Evolutionary conservation across 805 yeast genomes (phyloP), one percentile per base, ranked within the genome.

Genomic region (Wickerhamiella sergipiensis): DNA sequence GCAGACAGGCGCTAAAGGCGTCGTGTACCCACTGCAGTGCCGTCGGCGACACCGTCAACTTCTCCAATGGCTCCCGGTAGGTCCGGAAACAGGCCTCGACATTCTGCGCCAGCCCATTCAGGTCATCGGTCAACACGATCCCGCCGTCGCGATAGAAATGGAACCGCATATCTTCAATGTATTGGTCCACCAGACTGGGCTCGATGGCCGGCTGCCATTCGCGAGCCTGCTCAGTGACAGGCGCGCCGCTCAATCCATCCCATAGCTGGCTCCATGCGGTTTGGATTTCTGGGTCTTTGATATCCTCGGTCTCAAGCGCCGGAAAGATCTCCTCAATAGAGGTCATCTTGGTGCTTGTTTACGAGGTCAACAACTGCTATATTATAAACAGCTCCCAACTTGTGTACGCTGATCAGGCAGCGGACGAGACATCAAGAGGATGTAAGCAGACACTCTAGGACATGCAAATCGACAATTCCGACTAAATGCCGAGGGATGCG

Each of bases 301-400:
- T 47, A 12, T 47, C 53, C 9, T 29, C 31, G 2, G 42, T 39
- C 13, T 47, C 48, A 3, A 47, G 40, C 19, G 43, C 45, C 12
- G 46, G 39, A 19, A 51, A 51, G 31, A 51, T 45, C 9, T 51
- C 50, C n/a, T 43, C 46, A 10, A 24, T n/a, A 10, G 46, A 43
- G 33, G 46, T 23, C 46, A 43, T 43, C 19, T 19, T 19, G 44
- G 26, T 5, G 8, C 26, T 5, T 39, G 43, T 39, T 19, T 18
- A 39, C 43, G 13, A 24, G 18, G n/a, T n/a, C n/a, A n/a, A n/a
- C n/a, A 36, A 36, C 26, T 5, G 26, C 26, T 24, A 5, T 5
- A 24, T 29, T 29, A 29, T 29, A 29, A 29, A 29, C 33, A 29
- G 3, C 33, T 24, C 33, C 33, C 12, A 29, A 12, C 15, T 29